Evolutionary conservation across 2,329 filamentous ascomycete genomes (phyloP).

Genomic region (Blastomyces parvus): DNA sequence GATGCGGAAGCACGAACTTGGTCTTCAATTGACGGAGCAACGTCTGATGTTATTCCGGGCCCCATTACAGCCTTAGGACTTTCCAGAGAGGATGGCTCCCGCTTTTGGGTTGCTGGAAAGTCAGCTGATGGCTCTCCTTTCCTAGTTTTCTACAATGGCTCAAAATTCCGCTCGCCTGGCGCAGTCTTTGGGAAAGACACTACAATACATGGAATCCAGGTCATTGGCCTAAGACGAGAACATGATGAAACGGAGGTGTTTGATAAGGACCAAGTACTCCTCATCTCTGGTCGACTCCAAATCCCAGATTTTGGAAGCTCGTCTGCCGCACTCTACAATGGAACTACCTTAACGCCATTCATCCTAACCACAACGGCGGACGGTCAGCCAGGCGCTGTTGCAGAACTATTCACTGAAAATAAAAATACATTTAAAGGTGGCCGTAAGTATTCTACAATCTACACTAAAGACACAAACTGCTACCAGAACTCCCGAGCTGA

Average conservation of each 20-base stretch:
- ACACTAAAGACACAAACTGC: not conserved
- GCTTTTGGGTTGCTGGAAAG: slow-evolving; percentile 75
- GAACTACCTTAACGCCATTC: slow-evolving; percentile 67
- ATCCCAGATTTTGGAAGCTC: slow-evolving; percentile 68
- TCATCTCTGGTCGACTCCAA: slow-evolving; percentile 75
- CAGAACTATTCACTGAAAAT: slow-evolving; percentile 74
- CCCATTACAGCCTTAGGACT: slow-evolving; percentile 66
- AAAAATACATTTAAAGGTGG: slow-evolving; percentile 60
- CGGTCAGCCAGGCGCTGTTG: slow-evolving; percentile 62
- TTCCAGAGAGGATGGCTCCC: slow-evolving; percentile 59
- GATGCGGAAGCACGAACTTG: slow-evolving; percentile 59
- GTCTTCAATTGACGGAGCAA: slow-evolving; percentile 51
- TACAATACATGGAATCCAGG: slow-evolving; percentile 66
- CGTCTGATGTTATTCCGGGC: slow-evolving; percentile 54
- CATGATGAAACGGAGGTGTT: slow-evolving; percentile 60
- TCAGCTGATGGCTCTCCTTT: slow-evolving; percentile 60
- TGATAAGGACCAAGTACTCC: slow-evolving; percentile 57
- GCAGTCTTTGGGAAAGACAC: slow-evolving; percentile 56
- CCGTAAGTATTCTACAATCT: slow-evolving; percentile 41
- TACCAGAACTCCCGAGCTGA: slow-evolving; percentile 12
- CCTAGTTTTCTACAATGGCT: slow-evolving; percentile 72
- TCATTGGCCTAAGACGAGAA: slow-evolving; percentile 60
- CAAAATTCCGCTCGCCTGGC: slow-evolving; percentile 57
- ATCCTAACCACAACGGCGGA: slow-evolving; percentile 62
- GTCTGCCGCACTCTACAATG: slow-evolving; percentile 82